Percentiles rank a stretch among this genome's conserved stretches.
phyloP scores from a whole-genome alignment of 768 basidiomycete species.

The Candolleomyces eurysporus region DNA sequence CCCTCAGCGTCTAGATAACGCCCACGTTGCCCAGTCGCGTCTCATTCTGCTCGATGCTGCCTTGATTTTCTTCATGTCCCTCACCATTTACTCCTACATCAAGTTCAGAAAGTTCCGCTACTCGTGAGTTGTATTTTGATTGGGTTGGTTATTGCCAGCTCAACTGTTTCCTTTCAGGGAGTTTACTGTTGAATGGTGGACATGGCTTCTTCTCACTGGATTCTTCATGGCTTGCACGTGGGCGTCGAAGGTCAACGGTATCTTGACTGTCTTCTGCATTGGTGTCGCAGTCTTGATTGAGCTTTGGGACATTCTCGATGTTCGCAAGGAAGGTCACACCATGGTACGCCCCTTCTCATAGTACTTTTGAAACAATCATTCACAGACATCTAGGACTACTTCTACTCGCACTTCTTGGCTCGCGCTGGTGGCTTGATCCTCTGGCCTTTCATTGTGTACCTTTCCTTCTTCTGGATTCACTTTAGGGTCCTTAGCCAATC shows the following conservation, averaged over 20 bases:
- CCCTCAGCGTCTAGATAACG: constrained; percentile 69
- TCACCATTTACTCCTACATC: constrained; percentile 91
- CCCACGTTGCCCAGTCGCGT: constrained; percentile 93
- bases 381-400: constrained; percentile 62
- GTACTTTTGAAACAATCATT: constrained; percentile 4
- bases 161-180: constrained; percentile 48
- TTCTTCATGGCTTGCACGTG: constrained; percentile 94
- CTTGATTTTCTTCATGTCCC: constrained; percentile 92
- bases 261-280: constrained; percentile 85
- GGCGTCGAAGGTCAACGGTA: constrained; percentile 97
- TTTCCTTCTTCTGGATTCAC: constrained; percentile 95
- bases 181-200: constrained; percentile 91
- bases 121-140: constrained; percentile 43
- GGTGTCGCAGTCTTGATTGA: constrained; percentile 92
- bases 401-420: constrained; percentile 86
- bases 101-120: constrained; percentile 95
- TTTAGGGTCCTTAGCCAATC: constrained; percentile 85
- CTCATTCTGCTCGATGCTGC: constrained; percentile 94
- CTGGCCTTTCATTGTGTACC: constrained; percentile 87
- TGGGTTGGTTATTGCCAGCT: not conserved
- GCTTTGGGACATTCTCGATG: constrained; percentile 91
- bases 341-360: constrained; percentile 52
- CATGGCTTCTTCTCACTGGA: constrained; percentile 88
- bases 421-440: constrained; percentile 82
- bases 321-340: constrained; percentile 65